Conservation (phyloP, 2,329 filamentous ascomycete species). For the Ceratocystis harringtonii region DNA sequence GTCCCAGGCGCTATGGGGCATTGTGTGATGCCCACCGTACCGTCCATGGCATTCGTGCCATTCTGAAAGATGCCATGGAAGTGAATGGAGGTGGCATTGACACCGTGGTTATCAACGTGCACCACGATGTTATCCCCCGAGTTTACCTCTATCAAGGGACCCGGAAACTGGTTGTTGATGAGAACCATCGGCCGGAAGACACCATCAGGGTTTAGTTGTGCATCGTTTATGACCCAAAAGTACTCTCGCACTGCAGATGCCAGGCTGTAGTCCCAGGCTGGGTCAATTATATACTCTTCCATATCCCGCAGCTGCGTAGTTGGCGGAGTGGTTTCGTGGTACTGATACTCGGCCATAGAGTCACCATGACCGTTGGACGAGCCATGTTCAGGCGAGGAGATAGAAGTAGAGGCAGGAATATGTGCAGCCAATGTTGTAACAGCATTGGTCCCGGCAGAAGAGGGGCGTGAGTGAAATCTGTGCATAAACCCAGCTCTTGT, state of each 20-base stretch:
- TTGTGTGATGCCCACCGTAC: slow-evolving; percentile 51
- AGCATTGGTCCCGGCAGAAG: background rate
- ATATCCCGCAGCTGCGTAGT: slow-evolving; percentile 23
- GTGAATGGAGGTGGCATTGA: slow-evolving; percentile 53
- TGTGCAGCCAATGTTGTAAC: background rate
- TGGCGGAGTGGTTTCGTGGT: background rate
- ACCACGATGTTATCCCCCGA: slow-evolving; percentile 58
- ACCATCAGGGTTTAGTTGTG: slow-evolving; percentile 45
- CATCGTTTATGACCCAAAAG: slow-evolving; percentile 43
- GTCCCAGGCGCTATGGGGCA: slow-evolving; percentile 49
- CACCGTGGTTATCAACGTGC: slow-evolving; percentile 51
- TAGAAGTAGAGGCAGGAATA: background rate
- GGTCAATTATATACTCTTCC: slow-evolving; percentile 41
- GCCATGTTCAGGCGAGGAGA: background rate
- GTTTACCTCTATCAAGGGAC: slow-evolving; percentile 57
- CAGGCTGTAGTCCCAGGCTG: slow-evolving; percentile 39
- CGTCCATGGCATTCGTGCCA: slow-evolving; percentile 59
- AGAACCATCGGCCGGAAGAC: slow-evolving; percentile 45
- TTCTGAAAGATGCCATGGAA: slow-evolving; percentile 70
- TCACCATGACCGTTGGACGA: background rate
- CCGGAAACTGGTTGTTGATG: slow-evolving; percentile 61
- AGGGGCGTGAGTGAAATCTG: background rate
- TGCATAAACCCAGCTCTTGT: background rate
- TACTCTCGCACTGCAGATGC: slow-evolving; percentile 39
- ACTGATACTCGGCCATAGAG: background rate